These are phyloP conservation scores for Pythium pyrilobum DNA, from an alignment of 352 stramenopile genomes.

Conservation along the genomic window DNA sequence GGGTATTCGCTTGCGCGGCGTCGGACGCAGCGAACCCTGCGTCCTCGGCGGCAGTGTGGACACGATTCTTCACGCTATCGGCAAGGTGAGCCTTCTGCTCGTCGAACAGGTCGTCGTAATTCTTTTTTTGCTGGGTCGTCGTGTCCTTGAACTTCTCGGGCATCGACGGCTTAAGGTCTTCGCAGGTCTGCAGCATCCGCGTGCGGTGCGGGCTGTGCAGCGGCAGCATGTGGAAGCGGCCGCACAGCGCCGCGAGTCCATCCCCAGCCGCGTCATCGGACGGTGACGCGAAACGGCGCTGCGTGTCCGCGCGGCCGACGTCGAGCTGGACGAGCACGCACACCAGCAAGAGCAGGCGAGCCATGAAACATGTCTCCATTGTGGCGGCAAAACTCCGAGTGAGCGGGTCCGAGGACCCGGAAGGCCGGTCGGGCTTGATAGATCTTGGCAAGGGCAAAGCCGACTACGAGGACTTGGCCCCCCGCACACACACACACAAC, in stretches of 20 bases:
- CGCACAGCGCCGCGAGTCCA: neutral
- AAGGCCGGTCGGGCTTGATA: too few species aligned
- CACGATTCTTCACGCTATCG: neutral
- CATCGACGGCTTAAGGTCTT: neutral
- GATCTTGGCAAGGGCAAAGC: too few species aligned
- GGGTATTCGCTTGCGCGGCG: neutral
- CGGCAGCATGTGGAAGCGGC: conserved; percentile 3
- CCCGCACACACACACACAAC: too few species aligned
- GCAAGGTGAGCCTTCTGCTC: neutral
- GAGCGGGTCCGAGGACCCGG: too few species aligned
- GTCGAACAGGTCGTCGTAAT: neutral
- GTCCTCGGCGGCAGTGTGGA: neutral
- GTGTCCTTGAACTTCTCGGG: neutral
- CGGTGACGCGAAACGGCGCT: neutral
- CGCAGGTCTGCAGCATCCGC: neutral
- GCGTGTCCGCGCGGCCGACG: neutral
- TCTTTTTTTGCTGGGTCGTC: neutral
- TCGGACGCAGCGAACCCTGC: neutral
- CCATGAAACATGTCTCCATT: too few species aligned
- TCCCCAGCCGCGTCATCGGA: neutral
- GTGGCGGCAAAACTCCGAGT: too few species aligned
- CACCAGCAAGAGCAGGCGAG: too few species aligned
- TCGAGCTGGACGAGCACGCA: neutral
- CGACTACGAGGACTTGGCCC: too few species aligned
- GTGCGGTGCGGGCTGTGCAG: neutral